Evolutionary conservation across 2,329 filamentous ascomycete species (phyloP).

Genomic region (Nigrospora osmanthi): DNA sequence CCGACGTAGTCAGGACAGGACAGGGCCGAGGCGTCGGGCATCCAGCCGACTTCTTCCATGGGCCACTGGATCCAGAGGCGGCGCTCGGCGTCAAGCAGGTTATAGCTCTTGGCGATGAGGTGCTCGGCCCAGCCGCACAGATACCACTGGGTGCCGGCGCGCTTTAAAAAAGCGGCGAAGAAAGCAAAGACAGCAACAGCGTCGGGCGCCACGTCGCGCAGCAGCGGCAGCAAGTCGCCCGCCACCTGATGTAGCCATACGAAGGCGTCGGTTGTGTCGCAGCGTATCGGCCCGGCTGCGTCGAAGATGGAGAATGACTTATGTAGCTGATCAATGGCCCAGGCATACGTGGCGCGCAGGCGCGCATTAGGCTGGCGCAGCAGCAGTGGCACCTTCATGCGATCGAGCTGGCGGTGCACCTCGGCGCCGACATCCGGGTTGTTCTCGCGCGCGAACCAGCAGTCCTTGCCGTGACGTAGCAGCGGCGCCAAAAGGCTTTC

Average conservation of each 20-base stretch:
- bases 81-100: conserved; percentile 9
- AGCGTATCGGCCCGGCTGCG: background rate
- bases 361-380: background rate
- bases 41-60: conserved; percentile 15
- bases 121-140: conserved; percentile 10
- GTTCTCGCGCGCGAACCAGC: background rate
- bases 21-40: background rate
- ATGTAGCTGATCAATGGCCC: conserved; percentile 6
- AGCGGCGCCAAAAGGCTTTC: conserved; percentile 5
- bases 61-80: conserved; percentile 9
- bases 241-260: conserved; percentile 20
- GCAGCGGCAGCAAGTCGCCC: conserved; percentile 17
- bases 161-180: conserved; percentile 8
- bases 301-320: conserved; percentile 5
- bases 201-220: conserved; percentile 9
- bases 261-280: conserved; percentile 17
- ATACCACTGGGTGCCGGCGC: conserved; percentile 7
- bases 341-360: background rate
- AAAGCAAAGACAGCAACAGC: conserved; percentile 23
- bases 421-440: background rate
- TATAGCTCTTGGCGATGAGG: conserved; percentile 7
- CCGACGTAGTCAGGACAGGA: too few relatives aligned
- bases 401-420: background rate
- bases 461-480: conserved; percentile 4
- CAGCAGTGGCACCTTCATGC: too few relatives aligned